A percentile compares a stretch with the other conserved stretches of the same genome.
Evolutionary conservation across 192 early-diverging fungal genomes (phyloP).

Genomic region (Geranomyces variabilis): DNA sequence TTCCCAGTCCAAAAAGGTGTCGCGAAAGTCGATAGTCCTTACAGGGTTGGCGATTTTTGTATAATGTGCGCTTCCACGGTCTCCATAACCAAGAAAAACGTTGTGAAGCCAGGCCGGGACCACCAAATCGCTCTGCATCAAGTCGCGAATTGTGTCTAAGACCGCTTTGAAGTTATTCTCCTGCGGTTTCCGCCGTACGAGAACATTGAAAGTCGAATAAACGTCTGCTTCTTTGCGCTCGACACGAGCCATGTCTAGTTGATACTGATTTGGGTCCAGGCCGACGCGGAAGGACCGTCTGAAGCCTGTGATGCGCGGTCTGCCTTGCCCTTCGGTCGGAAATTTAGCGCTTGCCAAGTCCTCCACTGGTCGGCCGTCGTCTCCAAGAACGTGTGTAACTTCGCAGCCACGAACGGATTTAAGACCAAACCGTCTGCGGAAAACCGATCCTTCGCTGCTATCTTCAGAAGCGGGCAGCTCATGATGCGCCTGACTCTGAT

Average conservation of each 20-base stretch:
- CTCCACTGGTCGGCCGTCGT: conserved; percentile 60
- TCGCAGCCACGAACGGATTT: conserved; percentile 85
- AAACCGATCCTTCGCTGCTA: conserved; percentile 33
- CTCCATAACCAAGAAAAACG: conserved; percentile 94
- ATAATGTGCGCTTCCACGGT: conserved; percentile 78
- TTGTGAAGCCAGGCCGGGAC: conserved; percentile 92
- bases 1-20: conserved; percentile 84
- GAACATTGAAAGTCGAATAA: conserved; percentile 83
- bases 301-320: conserved; percentile 29
- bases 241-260: conserved; percentile 58
- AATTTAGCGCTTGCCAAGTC: conserved; percentile 36
- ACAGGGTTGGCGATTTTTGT: conserved; percentile 59
- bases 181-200: conserved; percentile 83
- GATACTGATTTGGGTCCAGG: conserved; percentile 89
- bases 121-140: conserved; percentile 80
- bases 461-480: conserved; percentile 16
- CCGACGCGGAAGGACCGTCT: conserved; percentile 73
- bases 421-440: conserved; percentile 71
- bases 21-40: conserved; percentile 75
- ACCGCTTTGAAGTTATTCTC: conserved; percentile 96
- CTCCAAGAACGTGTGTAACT: conserved; percentile 76
- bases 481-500: conserved; percentile 34
- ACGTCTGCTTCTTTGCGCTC: conserved; percentile 65
- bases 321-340: conserved; percentile 44
- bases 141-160: conserved; percentile 85